These are phyloP conservation scores for Aspergillus sp. DNA, from an alignment of 2,329 filamentous ascomycete species.

Conservation along the genomic window DNA sequence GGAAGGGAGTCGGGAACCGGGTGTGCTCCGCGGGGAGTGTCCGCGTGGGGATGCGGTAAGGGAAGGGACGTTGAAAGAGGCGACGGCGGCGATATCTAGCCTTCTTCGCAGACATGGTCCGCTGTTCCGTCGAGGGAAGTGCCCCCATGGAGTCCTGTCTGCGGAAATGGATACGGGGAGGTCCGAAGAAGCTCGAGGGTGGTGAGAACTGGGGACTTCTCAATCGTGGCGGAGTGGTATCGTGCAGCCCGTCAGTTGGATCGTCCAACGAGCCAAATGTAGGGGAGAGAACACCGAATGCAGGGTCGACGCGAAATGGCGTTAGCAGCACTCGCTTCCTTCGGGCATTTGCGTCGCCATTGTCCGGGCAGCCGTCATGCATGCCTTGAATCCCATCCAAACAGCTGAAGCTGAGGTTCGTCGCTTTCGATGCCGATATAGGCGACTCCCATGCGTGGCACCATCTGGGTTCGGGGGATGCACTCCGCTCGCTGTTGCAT, in stretches of 20 bases:
- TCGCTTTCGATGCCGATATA: neutral
- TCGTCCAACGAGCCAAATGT: neutral
- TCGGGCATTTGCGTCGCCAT: neutral
- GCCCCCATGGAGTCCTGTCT: neutral
- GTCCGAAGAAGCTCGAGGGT: neutral
- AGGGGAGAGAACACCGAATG: neutral
- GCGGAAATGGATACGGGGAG: neutral
- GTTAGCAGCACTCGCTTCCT: neutral
- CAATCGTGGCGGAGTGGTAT: neutral
- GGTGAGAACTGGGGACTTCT: neutral
- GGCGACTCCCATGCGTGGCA: neutral
- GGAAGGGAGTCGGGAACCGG: constrained; percentile 8
- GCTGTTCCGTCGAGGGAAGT: neutral
- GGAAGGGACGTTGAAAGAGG: constrained; percentile 1
- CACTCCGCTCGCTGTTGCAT: constrained; percentile 2
- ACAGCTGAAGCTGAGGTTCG: neutral
- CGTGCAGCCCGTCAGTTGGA: neutral
- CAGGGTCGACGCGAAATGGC: neutral
- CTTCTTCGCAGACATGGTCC: neutral
- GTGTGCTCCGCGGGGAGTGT: constrained; percentile 3
- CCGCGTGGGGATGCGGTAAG: constrained; percentile 1
- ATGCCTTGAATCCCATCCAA: neutral
- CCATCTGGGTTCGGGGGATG: constrained; percentile 1
- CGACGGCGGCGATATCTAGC: neutral
- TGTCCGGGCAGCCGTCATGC: neutral